Base-by-base conservation (phyloP, 1,139 yeast species). In the Hyphopichia khmerensis region DNA sequence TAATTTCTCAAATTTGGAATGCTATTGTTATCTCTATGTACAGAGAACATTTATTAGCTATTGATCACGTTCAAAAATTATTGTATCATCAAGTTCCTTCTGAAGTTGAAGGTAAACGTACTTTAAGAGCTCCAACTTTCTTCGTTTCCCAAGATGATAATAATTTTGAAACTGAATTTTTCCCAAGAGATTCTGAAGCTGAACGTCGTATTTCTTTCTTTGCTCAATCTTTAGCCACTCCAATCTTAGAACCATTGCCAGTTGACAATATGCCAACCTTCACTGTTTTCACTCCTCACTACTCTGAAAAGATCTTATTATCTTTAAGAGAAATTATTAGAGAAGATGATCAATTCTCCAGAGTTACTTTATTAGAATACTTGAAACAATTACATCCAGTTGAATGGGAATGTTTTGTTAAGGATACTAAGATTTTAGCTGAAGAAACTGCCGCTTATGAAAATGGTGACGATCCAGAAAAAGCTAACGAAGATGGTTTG, bases 211-310 rank as follows among this genome's bases (percentile, higher is more conserved):
- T 93, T 57, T 88, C 97, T 44, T 93, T 93, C 85, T 93, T 93
- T 72, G 99, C 99, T 45, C 99, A 93, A 71, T 91, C 98, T 19
- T 77, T 93, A 69, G 95, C 99, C 41, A 93, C 98, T 47, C 99
- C 99, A 53, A 91, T 93, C 58, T 96, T 96, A 50, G 98, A 93
- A 71, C 98, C 99, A 47, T 78, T 93, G 59, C 99, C 99, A 33
- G 97, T 93, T 55, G 99, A 93, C 70, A 93, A 93, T 75, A 93
- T 93, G 99, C 99, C 99, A 48, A 93, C 98, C 11, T 93, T 93
- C 66, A 90, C 98, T 41, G 99, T 93, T 42, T 79, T 93, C 72
- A 91, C 96, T 57, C 99, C 99, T 64, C 99, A 93, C 67, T 93
- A 93, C 73, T 83, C 96, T 49, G 99, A 93, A 77, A 93, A 95